These are phyloP conservation scores for Fusarium hostae DNA, from an alignment of 2,329 filamentous ascomycete species.

Conservation along the genomic window DNA sequence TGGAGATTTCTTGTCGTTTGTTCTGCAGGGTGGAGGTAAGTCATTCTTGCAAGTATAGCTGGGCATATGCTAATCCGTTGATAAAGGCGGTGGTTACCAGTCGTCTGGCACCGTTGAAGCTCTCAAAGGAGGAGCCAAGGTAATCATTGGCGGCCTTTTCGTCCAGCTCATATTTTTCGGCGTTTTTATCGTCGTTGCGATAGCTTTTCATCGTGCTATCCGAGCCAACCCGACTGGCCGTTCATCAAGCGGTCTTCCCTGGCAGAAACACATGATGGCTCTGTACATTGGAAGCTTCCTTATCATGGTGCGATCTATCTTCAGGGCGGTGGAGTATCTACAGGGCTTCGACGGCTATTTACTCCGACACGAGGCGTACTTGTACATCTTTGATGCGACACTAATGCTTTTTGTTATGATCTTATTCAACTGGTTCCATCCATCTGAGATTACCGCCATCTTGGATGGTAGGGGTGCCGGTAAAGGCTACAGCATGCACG, in stretches of 20 bases:
- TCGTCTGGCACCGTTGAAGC: constrained; percentile 46
- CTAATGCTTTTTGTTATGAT: constrained; percentile 55
- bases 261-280: constrained; percentile 44
- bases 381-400: constrained; percentile 51
- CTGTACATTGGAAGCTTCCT: constrained; percentile 42
- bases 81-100: background rate
- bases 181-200: constrained; percentile 60
- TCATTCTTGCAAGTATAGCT: no score
- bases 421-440: constrained; percentile 56
- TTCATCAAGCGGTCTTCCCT: constrained; percentile 35
- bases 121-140: constrained; percentile 50
- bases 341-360: constrained; percentile 46
- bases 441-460: constrained; percentile 11
- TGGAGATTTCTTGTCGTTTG: constrained; percentile 29
- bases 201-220: constrained; percentile 54
- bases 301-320: constrained; percentile 55
- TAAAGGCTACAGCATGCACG: constrained; percentile 11
- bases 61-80: background rate
- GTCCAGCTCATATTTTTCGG: constrained; percentile 65
- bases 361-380: constrained; percentile 46
- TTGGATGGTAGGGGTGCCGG: background rate
- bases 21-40: constrained; percentile 24
- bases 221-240: background rate
- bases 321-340: constrained; percentile 55
- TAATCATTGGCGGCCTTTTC: constrained; percentile 63